Evolutionary conservation across 306 rosid species (phyloP).

Genomic region (barrel medic (Medicago truncatula)): MtrunA17r5.0-ANR NC_053048.1:36143001-36143500

Average conservation of each 20-base stretch:
- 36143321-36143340: slow-evolving; percentile 52
- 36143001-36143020: no score
- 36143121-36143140: background rate
- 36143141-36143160: background rate
- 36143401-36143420: slow-evolving; percentile 6
- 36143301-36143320: slow-evolving; percentile 51
- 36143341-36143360: slow-evolving; percentile 50
- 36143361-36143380: slow-evolving; percentile 47
- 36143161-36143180: slow-evolving; percentile 46
- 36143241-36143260: slow-evolving; percentile 34
- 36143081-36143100: background rate
- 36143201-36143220: slow-evolving; percentile 40
- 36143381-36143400: slow-evolving; percentile 25
- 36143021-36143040: background rate
- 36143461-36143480: slow-evolving; percentile 8
- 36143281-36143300: slow-evolving; percentile 30
- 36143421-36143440: background rate
- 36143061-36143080: background rate
- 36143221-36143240: slow-evolving; percentile 39
- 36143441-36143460: background rate
- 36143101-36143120: background rate
- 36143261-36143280: slow-evolving; percentile 33
- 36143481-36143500: slow-evolving; percentile 1
- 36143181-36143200: slow-evolving; percentile 12
- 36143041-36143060: background rate